phyloP scores from a whole-genome alignment of 306 rosid genomes.

The Rosa persica region DNA sequence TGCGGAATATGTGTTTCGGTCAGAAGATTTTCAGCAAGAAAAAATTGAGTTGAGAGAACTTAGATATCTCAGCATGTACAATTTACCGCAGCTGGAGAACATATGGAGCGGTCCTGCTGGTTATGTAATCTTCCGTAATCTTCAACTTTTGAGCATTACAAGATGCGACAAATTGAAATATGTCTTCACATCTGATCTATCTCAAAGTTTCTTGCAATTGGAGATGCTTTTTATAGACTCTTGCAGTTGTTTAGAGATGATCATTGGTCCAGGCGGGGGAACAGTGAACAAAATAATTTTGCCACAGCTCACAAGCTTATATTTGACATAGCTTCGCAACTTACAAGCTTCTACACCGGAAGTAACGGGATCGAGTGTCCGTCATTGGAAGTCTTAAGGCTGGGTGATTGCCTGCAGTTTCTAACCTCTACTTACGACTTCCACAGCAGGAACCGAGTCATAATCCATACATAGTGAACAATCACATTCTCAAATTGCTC shows the following conservation, averaged over 20 bases:
- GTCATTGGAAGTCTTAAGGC: not conserved
- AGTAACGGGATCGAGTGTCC: not conserved
- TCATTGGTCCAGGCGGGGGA: not conserved
- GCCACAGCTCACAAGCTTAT: not conserved
- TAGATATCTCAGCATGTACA: not conserved
- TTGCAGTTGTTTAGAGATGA: not conserved
- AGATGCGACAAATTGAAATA: no score
- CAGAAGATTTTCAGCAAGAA: not conserved
- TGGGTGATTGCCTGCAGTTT: not conserved
- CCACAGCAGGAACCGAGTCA: not conserved
- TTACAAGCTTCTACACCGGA: not conserved
- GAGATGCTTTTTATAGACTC: accelerated
- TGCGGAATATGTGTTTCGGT: not conserved
- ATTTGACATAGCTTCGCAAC: accelerated
- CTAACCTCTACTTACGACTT: not conserved
- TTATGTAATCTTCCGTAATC: not conserved
- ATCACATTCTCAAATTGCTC: no score
- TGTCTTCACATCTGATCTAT: not conserved
- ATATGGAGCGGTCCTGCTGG: not conserved
- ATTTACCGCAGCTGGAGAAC: not conserved
- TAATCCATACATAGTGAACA: no score
- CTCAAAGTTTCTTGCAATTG: not conserved
- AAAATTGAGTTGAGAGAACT: not conserved
- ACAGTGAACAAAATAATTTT: not conserved
- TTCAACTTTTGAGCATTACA: not conserved